Evolutionary conservation across 352 stramenopile species (phyloP), one percentile per base, ranked within the genome.

Genomic region (Phytopythium delawarense): DNA sequence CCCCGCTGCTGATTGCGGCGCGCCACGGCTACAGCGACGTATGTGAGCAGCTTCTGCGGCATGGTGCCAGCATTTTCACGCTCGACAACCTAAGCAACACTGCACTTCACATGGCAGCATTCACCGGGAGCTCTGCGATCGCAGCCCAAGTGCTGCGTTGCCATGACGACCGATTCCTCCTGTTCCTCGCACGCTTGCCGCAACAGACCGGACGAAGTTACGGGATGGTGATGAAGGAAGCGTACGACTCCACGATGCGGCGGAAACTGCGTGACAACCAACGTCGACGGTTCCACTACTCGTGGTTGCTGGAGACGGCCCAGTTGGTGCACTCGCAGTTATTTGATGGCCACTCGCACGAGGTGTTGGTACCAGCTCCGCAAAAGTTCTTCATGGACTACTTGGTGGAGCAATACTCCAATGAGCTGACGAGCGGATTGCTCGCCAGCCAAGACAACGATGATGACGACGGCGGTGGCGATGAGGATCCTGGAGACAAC

Each of bases 41-140:
- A 39, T 82, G 68, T 25, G 42, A 65, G 16, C 58, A 85, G 52
- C 61, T 92, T 21, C 46, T 92, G 1, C 50, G 70, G 5, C 56
- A 79, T 9, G 71, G 64, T 0, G 77, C 75, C 20, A 75, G 74
- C 20, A 75, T 90, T 18, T 77, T 87, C 34, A 63, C 64, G 7
- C 28, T 72, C 16, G 83, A 92, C 57, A 81, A 82, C 21, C 57
- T 91, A n/a, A 77, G 78, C 52, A 90, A 91, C 57, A 87, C 81
- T 13, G 63, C 75, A 9, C 53, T 93, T 48, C 84, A 93, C 48
- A 80, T 84, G 61, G 81, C 79, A n/a, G 84, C 84, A 1, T 78
- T 78, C 37, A 79, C 76, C 16, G 84, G 84, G 3, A 80, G 64
- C 42, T 71, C 67, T 1, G 65, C 66, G 12, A 74, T 79, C 35